A percentile compares a stretch with the other conserved stretches of the same genome.
Conservation (phyloP, 2,329 filamentous ascomycete species). For the Iodosphaeria phyllophila region DNA sequence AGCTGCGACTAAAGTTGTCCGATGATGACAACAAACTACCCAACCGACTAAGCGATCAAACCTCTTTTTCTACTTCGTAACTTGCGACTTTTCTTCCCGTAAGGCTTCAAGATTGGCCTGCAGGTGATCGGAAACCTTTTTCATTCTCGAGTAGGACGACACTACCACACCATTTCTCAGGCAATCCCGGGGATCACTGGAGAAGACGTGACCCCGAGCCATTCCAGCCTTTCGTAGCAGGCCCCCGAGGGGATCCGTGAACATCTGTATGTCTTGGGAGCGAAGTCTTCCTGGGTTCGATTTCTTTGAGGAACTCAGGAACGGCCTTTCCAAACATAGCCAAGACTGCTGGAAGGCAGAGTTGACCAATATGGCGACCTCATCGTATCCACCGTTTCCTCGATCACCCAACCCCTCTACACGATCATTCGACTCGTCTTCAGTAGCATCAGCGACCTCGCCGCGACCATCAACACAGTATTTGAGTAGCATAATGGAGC, state of each 20-base stretch:
- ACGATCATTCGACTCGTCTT: slow-evolving; percentile 45
- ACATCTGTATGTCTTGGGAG: slow-evolving; percentile 21
- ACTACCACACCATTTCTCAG: no score
- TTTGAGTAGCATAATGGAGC: slow-evolving; percentile 31
- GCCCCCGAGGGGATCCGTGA: slow-evolving; percentile 7
- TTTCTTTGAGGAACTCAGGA: slow-evolving; percentile 19
- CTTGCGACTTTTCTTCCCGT: no score
- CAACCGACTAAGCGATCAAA: no score
- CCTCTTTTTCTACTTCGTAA: no score
- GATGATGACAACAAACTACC: no score
- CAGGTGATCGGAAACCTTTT: no score
- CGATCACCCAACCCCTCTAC: slow-evolving; percentile 43
- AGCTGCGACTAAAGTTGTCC: no score
- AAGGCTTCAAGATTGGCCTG: no score
- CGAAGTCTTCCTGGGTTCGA: slow-evolving; percentile 17
- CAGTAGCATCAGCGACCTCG: slow-evolving; percentile 42
- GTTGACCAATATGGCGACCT: slow-evolving; percentile 29
- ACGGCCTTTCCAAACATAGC: slow-evolving; percentile 16
- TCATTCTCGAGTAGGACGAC: no score
- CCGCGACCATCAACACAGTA: slow-evolving; percentile 34
- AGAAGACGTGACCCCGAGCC: no score
- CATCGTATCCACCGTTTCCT: slow-evolving; percentile 36
- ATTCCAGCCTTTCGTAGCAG: no score
- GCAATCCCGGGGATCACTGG: no score
- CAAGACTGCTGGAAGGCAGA: slow-evolving; percentile 14